Evolutionary conservation across 1,284 basidiomycete species (phyloP), one percentile per base, ranked within the genome.

Genomic region (Butyriboletus regius): DNA sequence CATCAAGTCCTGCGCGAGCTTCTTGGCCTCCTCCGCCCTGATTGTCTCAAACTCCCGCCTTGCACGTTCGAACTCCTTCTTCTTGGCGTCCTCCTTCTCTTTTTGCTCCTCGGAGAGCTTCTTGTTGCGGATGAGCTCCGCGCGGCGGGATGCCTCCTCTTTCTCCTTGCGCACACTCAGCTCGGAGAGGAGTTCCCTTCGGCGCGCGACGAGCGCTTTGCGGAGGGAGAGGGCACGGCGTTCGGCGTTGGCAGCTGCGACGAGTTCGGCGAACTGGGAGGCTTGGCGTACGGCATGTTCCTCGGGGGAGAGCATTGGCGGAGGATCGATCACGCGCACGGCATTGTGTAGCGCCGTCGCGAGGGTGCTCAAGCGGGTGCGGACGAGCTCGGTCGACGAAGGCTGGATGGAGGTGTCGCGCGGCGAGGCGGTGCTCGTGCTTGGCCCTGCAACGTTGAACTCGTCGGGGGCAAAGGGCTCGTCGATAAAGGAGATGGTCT

Each of bases 111-210:
- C 85, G 62, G 91, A 85, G 66, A 90, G 85, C 61, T 86, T 85
- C 67, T 85, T 84, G 56, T 77, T 72, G 49, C 83, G 72, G 13
- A 72, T 77, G 32, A 80, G 69, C 69, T 95, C 89, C 0, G 89
- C 88, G 43, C 87, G 81, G 42, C 85, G 76, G 47, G 82, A 81
- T 2, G 87, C 85, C 64, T 94, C 91, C 66, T 97, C 93, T 70
- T 90, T 91, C 74, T 95, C 91, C 68, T 89, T 88, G 58, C 91
- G 79, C 17, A 85, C 84, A 37, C 81, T 81, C 54, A 95, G 77
- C 74, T 98, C 93, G 53, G 85, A 85, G 50, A 92, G 75, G 43
- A 97, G 75, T 74, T 97, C 92, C 53, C 91, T 81, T 46, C 95
- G 81, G 36, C 91, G 82, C 14, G 89, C 88, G 18, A 96, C 83